Base-by-base conservation (phyloP, 345 rosid genomes). In the Citrus inodora region DNA sequence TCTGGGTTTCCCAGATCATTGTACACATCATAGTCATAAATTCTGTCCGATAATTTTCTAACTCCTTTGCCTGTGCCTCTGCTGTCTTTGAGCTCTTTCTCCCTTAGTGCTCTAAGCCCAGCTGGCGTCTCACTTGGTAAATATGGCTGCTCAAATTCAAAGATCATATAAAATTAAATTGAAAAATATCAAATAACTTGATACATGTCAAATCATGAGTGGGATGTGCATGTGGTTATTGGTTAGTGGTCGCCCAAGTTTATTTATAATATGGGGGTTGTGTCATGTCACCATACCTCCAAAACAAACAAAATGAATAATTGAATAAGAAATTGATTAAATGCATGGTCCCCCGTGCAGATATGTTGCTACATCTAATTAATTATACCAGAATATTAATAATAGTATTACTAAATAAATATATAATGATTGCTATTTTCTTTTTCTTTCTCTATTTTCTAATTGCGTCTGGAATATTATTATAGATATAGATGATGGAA, bases 1-100 rank as follows among this genome's bases (percentile, higher is more conserved):
- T 97, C 99, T 0, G 99, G 98, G 74, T 94, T 97, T 58, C 99
- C 99, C 79, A 97, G 77, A 82, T 97, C 99, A 80, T 97, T 94
- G 79, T 97, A 97, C 30, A 93, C 84, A 75, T 92, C 94, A 25
- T 55, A 97, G 80, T 94, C 98, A 69, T 97, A 97, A 58, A 93
- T 66, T 71, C 97, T 87, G 82, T 96, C 98, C 0, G 97, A 90
- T 80, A 91, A 82, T 81, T 91, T 96, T 35, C 97, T 86, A 3
- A 76, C 97, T 73, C 97, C 97, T 77, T 83, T 76, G 1, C 95
- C 92, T 63, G 87, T 81, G 5, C 99, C 99, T 78, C 97, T 90
- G 0, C 90, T 87, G 65, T 83, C 78, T 75, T 76, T 88, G 6
- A 96, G 89, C 79, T 96, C 99, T 37, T 83, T 86, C 64, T 90